Percentiles rank a stretch among this genome's conserved stretches.
These are phyloP conservation scores for Penicillium chermesinum DNA, from an alignment of 495 filamentous ascomycete genomes.

Conservation along the genomic window DNA sequence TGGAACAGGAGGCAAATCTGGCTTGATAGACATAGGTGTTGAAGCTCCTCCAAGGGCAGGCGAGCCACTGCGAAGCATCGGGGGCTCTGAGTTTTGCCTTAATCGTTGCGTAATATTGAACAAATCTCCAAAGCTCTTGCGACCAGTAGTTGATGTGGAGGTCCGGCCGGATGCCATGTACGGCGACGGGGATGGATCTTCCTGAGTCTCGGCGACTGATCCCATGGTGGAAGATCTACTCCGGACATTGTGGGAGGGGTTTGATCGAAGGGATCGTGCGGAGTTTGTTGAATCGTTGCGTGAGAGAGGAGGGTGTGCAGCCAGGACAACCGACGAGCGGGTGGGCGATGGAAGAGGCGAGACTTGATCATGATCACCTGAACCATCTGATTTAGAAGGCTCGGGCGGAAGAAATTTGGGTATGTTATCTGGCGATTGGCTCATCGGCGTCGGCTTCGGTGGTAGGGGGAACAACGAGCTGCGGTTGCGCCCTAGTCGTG, in stretches of 20 bases:
- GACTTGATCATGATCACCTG: slow-evolving; percentile 32
- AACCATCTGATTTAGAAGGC: slow-evolving; percentile 21
- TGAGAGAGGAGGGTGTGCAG: slow-evolving; percentile 41
- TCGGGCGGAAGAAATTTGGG: slow-evolving; percentile 21
- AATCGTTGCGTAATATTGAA: slow-evolving; percentile 69
- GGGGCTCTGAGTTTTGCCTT: slow-evolving; percentile 69
- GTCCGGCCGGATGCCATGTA: slow-evolving; percentile 59
- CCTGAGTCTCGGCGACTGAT: slow-evolving; percentile 56
- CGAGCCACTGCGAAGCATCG: slow-evolving; percentile 57
- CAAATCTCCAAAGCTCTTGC: slow-evolving; percentile 86
- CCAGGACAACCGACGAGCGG: slow-evolving; percentile 44
- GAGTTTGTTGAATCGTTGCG: slow-evolving; percentile 64
- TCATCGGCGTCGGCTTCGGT: slow-evolving; percentile 48
- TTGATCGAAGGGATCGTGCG: slow-evolving; percentile 64
- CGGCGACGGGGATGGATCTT: slow-evolving; percentile 54
- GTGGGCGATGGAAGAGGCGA: slow-evolving; percentile 55
- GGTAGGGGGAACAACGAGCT: slow-evolving; percentile 85
- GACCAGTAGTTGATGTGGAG: slow-evolving; percentile 75
- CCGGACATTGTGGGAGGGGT: slow-evolving; percentile 56
- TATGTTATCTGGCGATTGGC: slow-evolving; percentile 19
- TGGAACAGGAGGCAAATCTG: slow-evolving; percentile 63
- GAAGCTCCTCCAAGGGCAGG: slow-evolving; percentile 46
- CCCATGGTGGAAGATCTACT: slow-evolving; percentile 87
- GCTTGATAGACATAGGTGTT: slow-evolving; percentile 62
- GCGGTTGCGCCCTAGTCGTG: slow-evolving; percentile 75